A percentile compares a stretch with the other conserved stretches of the same genome.
These are phyloP conservation scores for Rosa lucieae DNA, from an alignment of 306 rosid species.

Conservation along the genomic window DNA sequence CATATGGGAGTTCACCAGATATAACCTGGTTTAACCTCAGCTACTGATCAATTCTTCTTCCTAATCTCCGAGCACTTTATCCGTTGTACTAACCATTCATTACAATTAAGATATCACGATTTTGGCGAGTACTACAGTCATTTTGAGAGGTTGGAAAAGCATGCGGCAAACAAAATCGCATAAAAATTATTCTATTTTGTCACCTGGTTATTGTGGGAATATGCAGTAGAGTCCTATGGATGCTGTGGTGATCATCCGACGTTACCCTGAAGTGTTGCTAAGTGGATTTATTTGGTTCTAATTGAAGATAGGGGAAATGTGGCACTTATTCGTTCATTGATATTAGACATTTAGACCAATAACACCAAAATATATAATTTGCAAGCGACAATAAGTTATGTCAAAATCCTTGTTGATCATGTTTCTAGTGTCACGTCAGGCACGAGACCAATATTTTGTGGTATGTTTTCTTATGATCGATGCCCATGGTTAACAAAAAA, in stretches of 20 bases:
- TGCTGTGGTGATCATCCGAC: neutral
- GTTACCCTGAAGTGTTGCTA: neutral
- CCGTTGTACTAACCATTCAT: neutral
- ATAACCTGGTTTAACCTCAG: neutral
- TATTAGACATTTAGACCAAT: neutral
- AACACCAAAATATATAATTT: neutral
- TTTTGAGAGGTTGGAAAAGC: neutral
- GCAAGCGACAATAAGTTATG: neutral
- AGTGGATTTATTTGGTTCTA: neutral
- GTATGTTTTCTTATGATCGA: too few relatives aligned
- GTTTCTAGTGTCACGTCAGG: neutral
- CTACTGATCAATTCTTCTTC: neutral
- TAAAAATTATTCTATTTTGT: neutral
- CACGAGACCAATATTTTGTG: neutral
- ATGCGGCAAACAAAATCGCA: neutral
- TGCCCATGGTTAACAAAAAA: neutral
- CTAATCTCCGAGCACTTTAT: too few relatives aligned
- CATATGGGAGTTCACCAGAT: neutral
- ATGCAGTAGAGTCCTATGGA: neutral
- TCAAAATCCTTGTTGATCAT: neutral
- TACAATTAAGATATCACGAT: neutral
- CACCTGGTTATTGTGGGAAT: neutral
- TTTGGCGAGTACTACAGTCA: neutral
- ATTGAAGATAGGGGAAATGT: neutral
- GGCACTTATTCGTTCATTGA: neutral